Base-by-base conservation (phyloP, 208 protist species). In the Crithidia bombi region DNA sequence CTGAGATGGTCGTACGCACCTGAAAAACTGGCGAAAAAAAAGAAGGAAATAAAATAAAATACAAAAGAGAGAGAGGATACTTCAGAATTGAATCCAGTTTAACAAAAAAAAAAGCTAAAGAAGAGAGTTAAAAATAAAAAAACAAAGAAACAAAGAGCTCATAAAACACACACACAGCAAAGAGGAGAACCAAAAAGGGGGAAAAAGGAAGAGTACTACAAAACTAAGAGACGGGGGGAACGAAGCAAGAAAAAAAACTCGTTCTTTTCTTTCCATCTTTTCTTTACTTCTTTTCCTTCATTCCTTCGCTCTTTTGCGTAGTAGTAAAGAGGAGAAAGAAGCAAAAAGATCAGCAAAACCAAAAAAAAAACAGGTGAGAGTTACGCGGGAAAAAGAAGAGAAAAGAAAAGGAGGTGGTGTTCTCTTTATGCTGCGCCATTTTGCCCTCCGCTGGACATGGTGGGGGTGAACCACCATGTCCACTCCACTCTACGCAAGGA, bases 361-460 rank as follows among this genome's bases (percentile, higher is more conserved):
- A 61, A 61, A 67, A n/a, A 72, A 58, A 36, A 65, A 75, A 14
- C 38, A n/a, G n/a, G n/a, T n/a, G n/a, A n/a, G n/a, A n/a, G n/a
- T n/a, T n/a, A n/a, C n/a, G n/a, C 59, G 58, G 55, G 52, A 65
- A 63, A 72, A 65, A 73, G 73, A 69, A 72, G 54, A 44, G 67
- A 23, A 9, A 73, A 49, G 59, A 57, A 38, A 38, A 57, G 6
- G 17, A 49, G 19, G 21, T n/a, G n/a, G n/a, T n/a, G n/a, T n/a
- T n/a, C n/a, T n/a, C n/a, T n/a, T n/a, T n/a, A n/a, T 32, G 47
- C 23, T 14, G 3, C 23, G 47, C 3, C 15, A 47, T 21, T 21
- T 47, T n/a, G 5, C 43, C 43, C 17, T 47, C 17, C 4, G 15
- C 6, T n/a, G 43, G 4, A 47, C 5, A 47, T n/a, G 43, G 38